Conservation (phyloP, 169 alveolate species). For the Plasmodium chabaudi region DNA sequence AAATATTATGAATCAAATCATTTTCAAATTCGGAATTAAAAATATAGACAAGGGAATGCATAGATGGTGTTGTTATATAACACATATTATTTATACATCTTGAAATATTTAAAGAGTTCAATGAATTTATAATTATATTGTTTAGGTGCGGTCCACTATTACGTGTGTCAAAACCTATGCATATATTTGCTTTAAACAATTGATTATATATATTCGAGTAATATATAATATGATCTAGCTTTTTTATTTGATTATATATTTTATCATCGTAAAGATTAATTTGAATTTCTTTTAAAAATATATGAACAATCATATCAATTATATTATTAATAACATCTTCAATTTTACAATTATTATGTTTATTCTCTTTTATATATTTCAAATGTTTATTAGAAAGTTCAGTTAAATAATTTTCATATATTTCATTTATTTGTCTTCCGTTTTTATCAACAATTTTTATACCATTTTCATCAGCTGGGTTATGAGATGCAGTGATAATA, state of each 20-base stretch:
- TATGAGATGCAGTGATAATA: slow-evolving; percentile 85
- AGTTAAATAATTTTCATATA: slow-evolving; percentile 79
- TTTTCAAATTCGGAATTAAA: slow-evolving; percentile 12
- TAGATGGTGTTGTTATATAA: slow-evolving; percentile 71
- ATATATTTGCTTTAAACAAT: slow-evolving; percentile 36
- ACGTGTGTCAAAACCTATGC: slow-evolving; percentile 75
- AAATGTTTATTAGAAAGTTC: slow-evolving; percentile 78
- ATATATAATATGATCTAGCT: slow-evolving; percentile 42
- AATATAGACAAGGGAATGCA: slow-evolving; percentile 56
- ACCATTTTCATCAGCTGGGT: slow-evolving; percentile 82
- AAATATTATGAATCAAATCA: neutral
- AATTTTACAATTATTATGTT: slow-evolving; percentile 6
- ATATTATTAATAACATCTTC: slow-evolving; percentile 46
- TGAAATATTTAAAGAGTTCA: slow-evolving; percentile 26
- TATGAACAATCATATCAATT: slow-evolving; percentile 10
- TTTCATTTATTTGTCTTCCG: slow-evolving; percentile 76
- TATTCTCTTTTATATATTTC: slow-evolving; percentile 29
- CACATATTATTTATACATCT: slow-evolving; percentile 69
- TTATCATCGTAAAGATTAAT: slow-evolving; percentile 41
- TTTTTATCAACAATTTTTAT: slow-evolving; percentile 78
- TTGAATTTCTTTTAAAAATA: slow-evolving; percentile 35
- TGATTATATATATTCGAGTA: slow-evolving; percentile 17
- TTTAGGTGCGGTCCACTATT: slow-evolving; percentile 32
- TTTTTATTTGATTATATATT: slow-evolving; percentile 1
- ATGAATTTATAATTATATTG: slow-evolving; percentile 47